Percentiles rank a stretch among this genome's conserved stretches.
phyloP scores from a whole-genome alignment of 2,329 filamentous ascomycete species.

The Talaromyces sp. region DNA sequence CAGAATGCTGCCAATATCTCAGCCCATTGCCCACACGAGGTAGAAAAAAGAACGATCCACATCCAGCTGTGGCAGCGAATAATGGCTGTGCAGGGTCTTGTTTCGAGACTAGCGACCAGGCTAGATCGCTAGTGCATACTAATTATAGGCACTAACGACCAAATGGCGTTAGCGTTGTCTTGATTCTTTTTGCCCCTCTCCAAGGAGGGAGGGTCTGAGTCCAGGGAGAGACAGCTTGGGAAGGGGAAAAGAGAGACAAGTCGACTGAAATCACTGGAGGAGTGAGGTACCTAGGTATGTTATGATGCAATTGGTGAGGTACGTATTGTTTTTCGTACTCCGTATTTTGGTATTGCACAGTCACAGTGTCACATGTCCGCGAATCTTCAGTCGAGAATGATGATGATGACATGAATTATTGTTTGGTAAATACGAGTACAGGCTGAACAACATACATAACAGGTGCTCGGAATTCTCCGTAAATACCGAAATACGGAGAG shows the following conservation, averaged over 20 bases:
- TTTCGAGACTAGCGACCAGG: not conserved
- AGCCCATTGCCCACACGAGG: not conserved
- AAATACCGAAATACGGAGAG: not conserved
- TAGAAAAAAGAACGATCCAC: not conserved
- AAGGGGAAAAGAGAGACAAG: not conserved
- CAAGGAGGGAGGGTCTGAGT: not conserved
- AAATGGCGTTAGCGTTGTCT: conserved; percentile 11
- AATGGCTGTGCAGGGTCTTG: conserved; percentile 8
- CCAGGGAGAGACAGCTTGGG: not conserved
- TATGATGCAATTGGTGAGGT: not conserved
- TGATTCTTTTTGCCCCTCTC: conserved; percentile 4
- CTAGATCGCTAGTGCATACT: conserved; percentile 6
- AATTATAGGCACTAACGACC: conserved; percentile 11
- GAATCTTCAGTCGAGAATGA: too few species aligned
- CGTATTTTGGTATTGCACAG: not conserved
- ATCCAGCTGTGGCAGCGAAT: conserved; percentile 4
- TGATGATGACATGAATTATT: not conserved
- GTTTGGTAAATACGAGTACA: not conserved
- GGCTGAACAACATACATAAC: not conserved
- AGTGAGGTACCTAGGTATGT: too few species aligned
- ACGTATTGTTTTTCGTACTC: not conserved
- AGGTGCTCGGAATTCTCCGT: not conserved
- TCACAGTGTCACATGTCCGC: not conserved
- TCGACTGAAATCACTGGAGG: too few species aligned
- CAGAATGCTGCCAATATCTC: not conserved